Base-by-base conservation (phyloP, 1,139 yeast species). In the Trichomonascaceae sp. region DNA sequence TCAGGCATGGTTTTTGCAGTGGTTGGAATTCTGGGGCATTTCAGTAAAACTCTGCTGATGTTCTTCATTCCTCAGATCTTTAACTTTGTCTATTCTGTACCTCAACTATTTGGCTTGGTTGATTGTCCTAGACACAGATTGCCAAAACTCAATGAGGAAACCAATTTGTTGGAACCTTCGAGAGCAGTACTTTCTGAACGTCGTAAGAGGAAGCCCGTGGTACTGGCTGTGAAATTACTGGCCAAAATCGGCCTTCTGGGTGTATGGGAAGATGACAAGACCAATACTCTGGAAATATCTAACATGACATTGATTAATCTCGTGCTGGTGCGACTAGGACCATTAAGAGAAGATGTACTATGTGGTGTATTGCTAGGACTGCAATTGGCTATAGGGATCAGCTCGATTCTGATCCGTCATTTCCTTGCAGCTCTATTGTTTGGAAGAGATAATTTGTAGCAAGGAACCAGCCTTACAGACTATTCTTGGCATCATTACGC, bases 1-100 rank as follows among this genome's bases (percentile, higher is more conserved):
- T 89, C 96, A 36, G 99, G 99, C 2, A 93, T 93, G 99, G 96
- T 93, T 0, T 91, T 93, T 71, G 99, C 98, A 0, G 95, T 91
- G 43, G 96, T 89, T 27, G 98, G 98, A 2, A 95, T 93, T 46
- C 78, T 89, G 57, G 98, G 98, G 1, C 99, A 93, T 72, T 95
- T 91, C 68, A 88, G 97, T 49, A 93, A 93, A 71, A 93, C 99
- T 0, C 75, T 93, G 62, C 74, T 93, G 69, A 72, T 91, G 43
- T 85, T 93, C 67, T 85, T 93, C 67, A 73, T 88, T 41, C 98
- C 98, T 1, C 99, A 93, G 70, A 87, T 93, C 52, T 71, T 89
- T 70, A 93, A 93, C 67, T 95, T 95, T 62, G 59, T 88, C 15
- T 93, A 90, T 70, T 88, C 96, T 1, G 81, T 84, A 5, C 99